Evolutionary conservation across 805 yeast species (phyloP).

Genomic region (Ogataea thermomethanolica): DNA sequence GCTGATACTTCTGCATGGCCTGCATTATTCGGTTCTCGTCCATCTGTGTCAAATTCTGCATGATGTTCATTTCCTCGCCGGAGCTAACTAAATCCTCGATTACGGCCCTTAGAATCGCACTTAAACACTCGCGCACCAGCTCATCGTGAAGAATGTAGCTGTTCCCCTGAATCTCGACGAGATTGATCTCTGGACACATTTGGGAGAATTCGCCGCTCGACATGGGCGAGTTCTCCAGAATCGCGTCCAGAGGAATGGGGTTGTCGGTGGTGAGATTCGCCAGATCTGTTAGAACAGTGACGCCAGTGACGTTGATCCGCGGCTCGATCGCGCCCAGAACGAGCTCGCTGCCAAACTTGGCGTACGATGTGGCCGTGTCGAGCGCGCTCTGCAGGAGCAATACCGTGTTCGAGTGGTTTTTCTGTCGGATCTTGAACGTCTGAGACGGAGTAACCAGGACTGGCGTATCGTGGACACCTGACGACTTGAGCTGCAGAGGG

Average conservation of each 20-base stretch:
- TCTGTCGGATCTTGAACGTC: slow-evolving; percentile 68
- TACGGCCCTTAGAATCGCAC: slow-evolving; percentile 7
- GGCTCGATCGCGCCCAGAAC: slow-evolving; percentile 12
- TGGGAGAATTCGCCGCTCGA: slow-evolving; percentile 8
- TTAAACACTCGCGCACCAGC: slow-evolving; percentile 14
- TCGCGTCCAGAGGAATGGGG: slow-evolving; percentile 1
- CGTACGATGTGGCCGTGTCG: slow-evolving; percentile 7
- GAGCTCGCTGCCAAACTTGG: slow-evolving; percentile 15
- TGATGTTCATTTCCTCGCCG: slow-evolving; percentile 14
- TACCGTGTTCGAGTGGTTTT: slow-evolving; percentile 87
- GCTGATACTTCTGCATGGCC: slow-evolving; percentile 1
- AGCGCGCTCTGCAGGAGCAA: slow-evolving; percentile 38
- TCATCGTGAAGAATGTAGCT: slow-evolving; percentile 14
- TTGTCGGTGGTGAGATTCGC: background rate
- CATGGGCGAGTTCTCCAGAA: slow-evolving; percentile 14
- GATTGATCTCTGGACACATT: slow-evolving; percentile 10
- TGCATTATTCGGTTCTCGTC: slow-evolving; percentile 2
- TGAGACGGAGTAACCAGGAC: slow-evolving; percentile 56
- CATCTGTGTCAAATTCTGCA: slow-evolving; percentile 6
- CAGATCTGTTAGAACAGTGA: slow-evolving; percentile 12
- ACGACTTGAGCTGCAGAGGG: slow-evolving; percentile 21
- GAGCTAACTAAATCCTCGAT: slow-evolving; percentile 11
- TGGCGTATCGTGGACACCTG: slow-evolving; percentile 32
- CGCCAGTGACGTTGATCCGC: slow-evolving; percentile 6
- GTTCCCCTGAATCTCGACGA: slow-evolving; percentile 12